phyloP scores from a whole-genome alignment of 306 rosid genomes.

The Malus fusca region DNA sequence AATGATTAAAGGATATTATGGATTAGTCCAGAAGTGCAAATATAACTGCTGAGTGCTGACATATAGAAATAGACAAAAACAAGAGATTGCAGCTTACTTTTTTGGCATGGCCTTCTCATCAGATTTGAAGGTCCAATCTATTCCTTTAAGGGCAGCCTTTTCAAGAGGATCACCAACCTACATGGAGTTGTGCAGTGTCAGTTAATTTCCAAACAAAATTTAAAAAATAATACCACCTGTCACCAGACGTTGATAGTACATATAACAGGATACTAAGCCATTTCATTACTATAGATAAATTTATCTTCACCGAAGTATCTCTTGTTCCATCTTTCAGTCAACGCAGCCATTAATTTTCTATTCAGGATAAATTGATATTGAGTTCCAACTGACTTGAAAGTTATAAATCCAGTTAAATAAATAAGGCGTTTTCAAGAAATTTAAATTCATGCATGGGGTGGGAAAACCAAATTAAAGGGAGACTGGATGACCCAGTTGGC shows the following conservation, averaged over 20 bases:
- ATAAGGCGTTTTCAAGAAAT: not conserved
- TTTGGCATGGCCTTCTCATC: slow-evolving; percentile 95
- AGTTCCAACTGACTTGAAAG: not conserved
- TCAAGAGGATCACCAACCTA: slow-evolving; percentile 99
- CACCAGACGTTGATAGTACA: not conserved
- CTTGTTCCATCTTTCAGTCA: not conserved
- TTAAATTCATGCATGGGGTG: not conserved
- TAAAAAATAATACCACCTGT: not conserved
- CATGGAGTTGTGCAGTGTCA: slow-evolving; percentile 11
- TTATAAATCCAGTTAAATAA: not conserved
- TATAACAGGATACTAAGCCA: not conserved
- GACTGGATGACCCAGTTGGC: not conserved
- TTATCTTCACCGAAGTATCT: not conserved
- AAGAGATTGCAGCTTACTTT: slow-evolving; percentile 44
- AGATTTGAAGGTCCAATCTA: slow-evolving; percentile 90
- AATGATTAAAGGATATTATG: not conserved
- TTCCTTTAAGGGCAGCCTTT: slow-evolving; percentile 95
- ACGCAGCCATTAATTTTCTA: not conserved
- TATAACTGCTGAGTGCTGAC: not conserved
- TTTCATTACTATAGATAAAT: not conserved
- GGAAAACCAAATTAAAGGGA: not conserved
- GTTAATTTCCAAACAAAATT: not conserved
- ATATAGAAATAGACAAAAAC: not conserved
- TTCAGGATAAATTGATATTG: not conserved
- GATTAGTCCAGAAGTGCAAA: not conserved